A percentile compares a stretch with the other conserved stretches of the same genome.
Conservation (phyloP, 345 rosid genomes). For the Salix arbutifolia region DNA sequence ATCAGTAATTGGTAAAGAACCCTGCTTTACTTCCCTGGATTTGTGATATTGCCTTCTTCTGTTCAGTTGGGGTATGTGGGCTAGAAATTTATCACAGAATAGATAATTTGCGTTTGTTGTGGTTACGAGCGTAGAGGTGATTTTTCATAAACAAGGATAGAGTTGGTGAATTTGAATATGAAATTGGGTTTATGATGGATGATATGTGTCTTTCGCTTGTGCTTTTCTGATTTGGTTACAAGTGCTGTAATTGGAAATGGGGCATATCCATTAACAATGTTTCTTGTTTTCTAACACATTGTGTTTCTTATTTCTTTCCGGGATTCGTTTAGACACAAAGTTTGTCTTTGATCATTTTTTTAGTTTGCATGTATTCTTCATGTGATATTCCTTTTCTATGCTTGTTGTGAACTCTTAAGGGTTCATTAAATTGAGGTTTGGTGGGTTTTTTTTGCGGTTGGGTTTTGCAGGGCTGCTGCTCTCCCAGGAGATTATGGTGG, state of each 20-base stretch:
- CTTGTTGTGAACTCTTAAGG: background rate
- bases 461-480: constrained; percentile 50
- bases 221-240: background rate
- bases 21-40: constrained; percentile 1
- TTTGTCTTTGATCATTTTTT: background rate
- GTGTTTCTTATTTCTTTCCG: background rate
- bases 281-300: background rate
- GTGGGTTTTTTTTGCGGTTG: constrained; percentile 9
- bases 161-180: constrained; percentile 12
- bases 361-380: background rate
- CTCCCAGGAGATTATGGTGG: constrained; percentile 54
- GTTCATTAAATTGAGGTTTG: background rate
- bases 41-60: background rate
- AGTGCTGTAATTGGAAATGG: background rate
- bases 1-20: background rate
- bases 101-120: background rate
- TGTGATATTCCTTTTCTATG: background rate
- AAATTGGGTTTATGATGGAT: constrained; percentile 3
- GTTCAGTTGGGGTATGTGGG: constrained; percentile 8
- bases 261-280: background rate
- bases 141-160: background rate
- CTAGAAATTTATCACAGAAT: background rate
- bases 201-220: background rate
- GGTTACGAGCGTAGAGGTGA: background rate
- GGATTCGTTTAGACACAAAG: background rate